Conservation (phyloP, 495 filamentous ascomycete species). For the Aspergillus steynii region DNA sequence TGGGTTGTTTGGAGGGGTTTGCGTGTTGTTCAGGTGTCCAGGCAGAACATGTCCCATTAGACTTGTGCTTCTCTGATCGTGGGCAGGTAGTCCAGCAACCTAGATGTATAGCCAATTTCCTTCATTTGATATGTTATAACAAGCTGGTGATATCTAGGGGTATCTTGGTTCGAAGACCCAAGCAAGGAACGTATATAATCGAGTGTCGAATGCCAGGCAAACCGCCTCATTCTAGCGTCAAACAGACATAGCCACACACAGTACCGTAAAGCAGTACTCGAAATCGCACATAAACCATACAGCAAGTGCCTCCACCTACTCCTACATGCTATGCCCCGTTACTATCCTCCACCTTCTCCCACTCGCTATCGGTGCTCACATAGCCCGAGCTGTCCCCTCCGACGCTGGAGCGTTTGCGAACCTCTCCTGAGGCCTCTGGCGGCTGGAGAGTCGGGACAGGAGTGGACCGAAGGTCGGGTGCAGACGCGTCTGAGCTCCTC, state of each 20-base stretch:
- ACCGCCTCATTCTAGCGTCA: neutral
- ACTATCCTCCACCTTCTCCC: conserved; percentile 54
- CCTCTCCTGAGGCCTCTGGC: conserved; percentile 26
- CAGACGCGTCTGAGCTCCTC: conserved; percentile 12
- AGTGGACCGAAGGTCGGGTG: conserved; percentile 17
- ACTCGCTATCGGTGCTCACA: conserved; percentile 56
- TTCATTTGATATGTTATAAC: neutral
- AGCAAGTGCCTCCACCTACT: neutral
- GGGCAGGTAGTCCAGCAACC: too few species aligned
- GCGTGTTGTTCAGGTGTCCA: neutral
- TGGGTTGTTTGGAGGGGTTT: neutral
- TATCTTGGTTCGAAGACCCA: neutral
- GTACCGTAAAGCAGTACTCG: neutral
- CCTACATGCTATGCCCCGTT: conserved; percentile 20
- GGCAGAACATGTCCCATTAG: too few species aligned
- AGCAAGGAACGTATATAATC: neutral
- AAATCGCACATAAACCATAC: neutral
- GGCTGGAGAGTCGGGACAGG: conserved; percentile 31
- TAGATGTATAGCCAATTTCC: neutral
- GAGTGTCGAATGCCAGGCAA: neutral
- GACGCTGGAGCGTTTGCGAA: conserved; percentile 44
- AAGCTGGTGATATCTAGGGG: neutral
- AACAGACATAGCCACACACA: neutral
- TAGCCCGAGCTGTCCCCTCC: conserved; percentile 52
- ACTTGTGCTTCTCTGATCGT: too few species aligned